Evolutionary conservation across 1,139 yeast species (phyloP).

Genomic region (Sugiyamaella pinicola): DNA sequence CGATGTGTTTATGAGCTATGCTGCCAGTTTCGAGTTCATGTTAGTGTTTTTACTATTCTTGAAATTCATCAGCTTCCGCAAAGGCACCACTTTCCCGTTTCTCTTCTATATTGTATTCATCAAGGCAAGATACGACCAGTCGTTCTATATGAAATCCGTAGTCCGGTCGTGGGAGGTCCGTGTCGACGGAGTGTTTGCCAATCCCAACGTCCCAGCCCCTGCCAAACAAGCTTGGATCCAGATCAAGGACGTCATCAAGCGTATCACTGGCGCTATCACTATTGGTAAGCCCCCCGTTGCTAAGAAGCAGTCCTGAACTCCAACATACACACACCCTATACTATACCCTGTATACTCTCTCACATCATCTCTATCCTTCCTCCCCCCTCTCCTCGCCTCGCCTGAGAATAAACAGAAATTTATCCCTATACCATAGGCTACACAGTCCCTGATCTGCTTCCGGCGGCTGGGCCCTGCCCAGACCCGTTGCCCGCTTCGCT

Average conservation of each 20-base stretch:
- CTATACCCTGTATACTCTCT: not conserved
- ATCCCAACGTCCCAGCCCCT: constrained; percentile 58
- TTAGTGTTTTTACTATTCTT: constrained; percentile 48
- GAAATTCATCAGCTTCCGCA: constrained; percentile 57
- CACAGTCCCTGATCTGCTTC: too few species aligned
- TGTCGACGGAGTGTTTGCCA: constrained; percentile 64
- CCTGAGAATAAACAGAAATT: too few species aligned
- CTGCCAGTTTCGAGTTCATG: constrained; percentile 69
- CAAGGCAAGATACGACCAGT: constrained; percentile 76
- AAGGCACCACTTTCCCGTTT: constrained; percentile 64
- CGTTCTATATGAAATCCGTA: constrained; percentile 70
- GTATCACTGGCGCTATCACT: constrained; percentile 10
- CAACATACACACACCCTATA: not conserved
- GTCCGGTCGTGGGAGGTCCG: constrained; percentile 72
- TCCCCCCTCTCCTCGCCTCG: not conserved
- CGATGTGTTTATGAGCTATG: constrained; percentile 68
- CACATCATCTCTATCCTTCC: too few species aligned
- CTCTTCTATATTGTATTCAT: constrained; percentile 64
- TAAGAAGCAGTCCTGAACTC: constrained; percentile 10
- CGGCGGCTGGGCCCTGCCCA: constrained; percentile 11
- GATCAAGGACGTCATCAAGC: constrained; percentile 46
- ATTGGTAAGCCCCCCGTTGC: constrained; percentile 8
- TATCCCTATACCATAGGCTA: too few species aligned
- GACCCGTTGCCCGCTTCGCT: constrained; percentile 6
- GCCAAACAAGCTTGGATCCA: constrained; percentile 64